Conservation (phyloP, 1,284 basidiomycete genomes). For the Exobasidium rhododendri region DNA sequence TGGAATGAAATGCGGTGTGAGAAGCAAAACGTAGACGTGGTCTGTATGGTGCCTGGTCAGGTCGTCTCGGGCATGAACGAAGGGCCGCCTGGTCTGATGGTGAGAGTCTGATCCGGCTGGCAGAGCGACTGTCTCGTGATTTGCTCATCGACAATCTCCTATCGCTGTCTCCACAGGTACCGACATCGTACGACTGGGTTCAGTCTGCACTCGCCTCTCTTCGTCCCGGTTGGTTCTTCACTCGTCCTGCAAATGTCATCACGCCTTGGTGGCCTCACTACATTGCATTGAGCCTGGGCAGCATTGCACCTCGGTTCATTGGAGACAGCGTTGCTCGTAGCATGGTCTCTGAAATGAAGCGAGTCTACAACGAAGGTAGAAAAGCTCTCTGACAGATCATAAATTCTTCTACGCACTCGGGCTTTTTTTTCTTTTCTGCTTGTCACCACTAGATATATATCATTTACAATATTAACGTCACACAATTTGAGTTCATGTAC, state of each 20-base stretch:
- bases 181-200: slow-evolving; percentile 15
- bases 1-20: slow-evolving; percentile 20
- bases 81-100: slow-evolving; percentile 11
- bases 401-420: not conserved
- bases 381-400: not conserved
- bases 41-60: slow-evolving; percentile 19
- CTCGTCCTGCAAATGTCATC: slow-evolving; percentile 4
- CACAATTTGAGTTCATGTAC: not conserved
- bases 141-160: too few species aligned
- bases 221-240: slow-evolving; percentile 3
- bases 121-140: too few species aligned
- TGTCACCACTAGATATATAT: not conserved
- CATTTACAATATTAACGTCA: too few species aligned
- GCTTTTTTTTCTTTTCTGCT: not conserved
- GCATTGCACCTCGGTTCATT: not conserved
- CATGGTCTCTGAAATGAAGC: slow-evolving; percentile 7
- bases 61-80: slow-evolving; percentile 20
- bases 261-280: slow-evolving; percentile 16
- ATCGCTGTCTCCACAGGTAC: not conserved
- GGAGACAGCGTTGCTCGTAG: slow-evolving; percentile 2
- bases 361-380: not conserved
- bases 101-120: too few species aligned
- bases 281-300: slow-evolving; percentile 6
- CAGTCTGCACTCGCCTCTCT: slow-evolving; percentile 10
- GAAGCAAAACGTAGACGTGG: slow-evolving; percentile 18